A percentile compares a stretch with the other conserved stretches of the same genome.
Conservation (phyloP, 106 monocot genomes). For the Platanthera guangdongensis region DNA sequence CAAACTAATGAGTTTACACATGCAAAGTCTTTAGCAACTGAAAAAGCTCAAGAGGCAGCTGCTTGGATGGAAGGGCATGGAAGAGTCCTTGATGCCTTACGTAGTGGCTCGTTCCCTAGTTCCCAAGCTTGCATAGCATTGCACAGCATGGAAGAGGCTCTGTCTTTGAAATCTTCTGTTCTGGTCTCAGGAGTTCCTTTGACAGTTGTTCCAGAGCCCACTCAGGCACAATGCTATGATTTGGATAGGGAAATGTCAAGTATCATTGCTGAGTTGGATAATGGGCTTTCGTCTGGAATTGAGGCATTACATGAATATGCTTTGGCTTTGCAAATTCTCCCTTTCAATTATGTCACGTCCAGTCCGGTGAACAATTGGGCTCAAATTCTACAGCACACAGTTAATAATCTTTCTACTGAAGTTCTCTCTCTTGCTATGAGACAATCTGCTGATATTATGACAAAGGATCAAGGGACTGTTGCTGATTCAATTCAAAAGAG, state of each 20-base stretch:
- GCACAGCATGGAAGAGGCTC: conserved; percentile 47
- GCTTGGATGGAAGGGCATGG: conserved; percentile 86
- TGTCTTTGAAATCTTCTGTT: conserved; percentile 81
- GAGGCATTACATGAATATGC: conserved; percentile 69
- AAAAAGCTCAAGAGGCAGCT: conserved; percentile 61
- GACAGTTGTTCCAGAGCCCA: conserved; percentile 93
- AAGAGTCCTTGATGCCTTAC: conserved; percentile 66
- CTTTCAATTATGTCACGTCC: conserved; percentile 67
- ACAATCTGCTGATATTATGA: conserved; percentile 69
- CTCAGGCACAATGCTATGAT: conserved; percentile 74
- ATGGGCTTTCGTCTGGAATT: conserved; percentile 55
- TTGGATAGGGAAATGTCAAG: conserved; percentile 75
- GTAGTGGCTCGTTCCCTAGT: conserved; percentile 50
- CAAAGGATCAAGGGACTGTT: conserved; percentile 45
- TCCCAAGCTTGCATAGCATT: conserved; percentile 29
- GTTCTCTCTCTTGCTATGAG: conserved; percentile 52
- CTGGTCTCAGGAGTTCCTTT: conserved; percentile 69
- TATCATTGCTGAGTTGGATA: conserved; percentile 56
- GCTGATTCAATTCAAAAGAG: conserved; percentile 54
- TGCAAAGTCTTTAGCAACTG: conserved; percentile 64
- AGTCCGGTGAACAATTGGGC: conserved; percentile 79
- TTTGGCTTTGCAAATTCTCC: conserved; percentile 71
- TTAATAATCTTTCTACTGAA: conserved; percentile 69
- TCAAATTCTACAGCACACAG: conserved; percentile 66
- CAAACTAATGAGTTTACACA: conserved; percentile 69